Base-by-base conservation (phyloP, 768 basidiomycete species). In the Lactarius trivialis region DNA sequence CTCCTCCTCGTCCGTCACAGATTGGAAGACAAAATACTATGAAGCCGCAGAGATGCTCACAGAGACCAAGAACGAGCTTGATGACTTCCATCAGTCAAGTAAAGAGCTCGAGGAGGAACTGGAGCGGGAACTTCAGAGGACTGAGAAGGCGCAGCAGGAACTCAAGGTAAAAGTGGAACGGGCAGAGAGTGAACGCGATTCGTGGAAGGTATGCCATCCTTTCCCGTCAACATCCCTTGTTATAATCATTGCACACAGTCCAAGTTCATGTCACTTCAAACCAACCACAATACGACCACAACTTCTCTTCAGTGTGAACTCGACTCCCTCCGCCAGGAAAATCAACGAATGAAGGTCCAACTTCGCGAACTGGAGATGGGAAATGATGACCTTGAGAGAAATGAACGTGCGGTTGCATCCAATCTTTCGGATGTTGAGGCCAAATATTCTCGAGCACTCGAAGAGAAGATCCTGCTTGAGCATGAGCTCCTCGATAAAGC, bases 381-480 rank as follows among this genome's bases (percentile, higher is more conserved):
- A 52, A 98, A 97, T 70, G 97, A 99, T 70, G 95, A 98, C 75
- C 79, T 99, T 61, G 97, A 98, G 72, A 82, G 94, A 65, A 95
- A 89, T 73, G 96, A 98, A 71, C 84, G 97, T 32, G 90, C 89
- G 55, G 88, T 91, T 45, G 83, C 88, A 9, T 91, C 88, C 54
- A 89, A 83, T 68, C 75, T 95, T 68, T 89, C 88, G 4, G 89
- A 91, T 71, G 79, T 92, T 69, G 94, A 97, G 75, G 78, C 83
- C 68, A 93, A 88, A 72, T 96, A 98, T 76, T 86, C 93, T 62
- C 83, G 86, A 57, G 89, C 89, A 1, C 78, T 98, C 36, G 97
- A 99, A 74, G 94, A 98, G 77, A 98, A 98, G 76, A 98, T 98
- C 59, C 76, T 99, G 30, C 81, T 98, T 39, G 97, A 99, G 73